Percentiles rank a stretch among this genome's conserved stretches.
These are phyloP conservation scores for Biscutella laevigata DNA, from an alignment of 441 rosid species.

Conservation along the genomic window DNA sequence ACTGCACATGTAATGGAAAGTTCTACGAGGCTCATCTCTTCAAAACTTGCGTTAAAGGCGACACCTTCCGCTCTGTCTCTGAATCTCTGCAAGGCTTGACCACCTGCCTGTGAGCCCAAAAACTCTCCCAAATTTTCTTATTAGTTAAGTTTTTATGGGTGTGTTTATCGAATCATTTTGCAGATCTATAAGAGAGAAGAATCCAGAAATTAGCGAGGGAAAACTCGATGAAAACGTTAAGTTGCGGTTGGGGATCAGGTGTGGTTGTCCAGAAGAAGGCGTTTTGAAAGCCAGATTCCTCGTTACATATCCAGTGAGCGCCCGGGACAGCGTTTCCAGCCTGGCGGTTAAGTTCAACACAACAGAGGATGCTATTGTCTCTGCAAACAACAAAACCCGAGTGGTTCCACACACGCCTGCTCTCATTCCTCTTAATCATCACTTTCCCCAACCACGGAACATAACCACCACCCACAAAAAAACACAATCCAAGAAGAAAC, in stretches of 20 bases:
- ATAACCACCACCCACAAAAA: slow-evolving; percentile 18
- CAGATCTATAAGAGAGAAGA: slow-evolving; percentile 44
- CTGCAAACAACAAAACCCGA: slow-evolving; percentile 47
- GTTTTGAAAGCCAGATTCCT: slow-evolving; percentile 32
- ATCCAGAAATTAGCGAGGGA: slow-evolving; percentile 41
- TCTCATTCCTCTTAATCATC: slow-evolving; percentile 53
- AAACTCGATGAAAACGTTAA: slow-evolving; percentile 34
- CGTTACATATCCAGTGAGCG: slow-evolving; percentile 53
- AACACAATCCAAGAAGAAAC: slow-evolving; percentile 30
- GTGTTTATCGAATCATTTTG: no score
- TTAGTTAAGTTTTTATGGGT: no score
- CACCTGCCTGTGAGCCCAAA: slow-evolving; percentile 34
- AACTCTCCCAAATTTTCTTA: background rate
- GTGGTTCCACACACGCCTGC: slow-evolving; percentile 37
- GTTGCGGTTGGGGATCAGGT: slow-evolving; percentile 45
- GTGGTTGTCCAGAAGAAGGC: slow-evolving; percentile 47
- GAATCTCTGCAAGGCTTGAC: slow-evolving; percentile 66
- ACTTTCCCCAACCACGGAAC: no score
- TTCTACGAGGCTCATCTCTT: slow-evolving; percentile 44
- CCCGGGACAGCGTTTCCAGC: slow-evolving; percentile 44
- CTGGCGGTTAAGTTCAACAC: slow-evolving; percentile 53
- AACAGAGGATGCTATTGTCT: slow-evolving; percentile 49
- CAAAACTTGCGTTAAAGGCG: slow-evolving; percentile 47
- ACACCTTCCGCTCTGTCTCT: slow-evolving; percentile 49
- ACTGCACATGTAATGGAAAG: slow-evolving; percentile 51